Base-by-base conservation (phyloP, 2,329 filamentous ascomycete species). In the Exophiala sideris region DNA sequence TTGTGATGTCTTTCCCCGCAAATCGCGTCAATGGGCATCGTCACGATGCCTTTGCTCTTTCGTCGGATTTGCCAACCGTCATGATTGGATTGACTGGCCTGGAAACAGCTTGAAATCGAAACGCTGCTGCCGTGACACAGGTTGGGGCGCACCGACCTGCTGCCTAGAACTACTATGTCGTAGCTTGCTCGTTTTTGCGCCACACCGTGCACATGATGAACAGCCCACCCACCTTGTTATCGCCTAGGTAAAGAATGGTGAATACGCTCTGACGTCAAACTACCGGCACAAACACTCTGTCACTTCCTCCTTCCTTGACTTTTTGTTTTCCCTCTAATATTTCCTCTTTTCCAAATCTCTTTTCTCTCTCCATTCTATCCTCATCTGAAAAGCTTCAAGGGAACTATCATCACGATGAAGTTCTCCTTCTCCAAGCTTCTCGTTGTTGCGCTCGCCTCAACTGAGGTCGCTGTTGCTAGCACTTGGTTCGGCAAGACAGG, bases 401-500 rank as follows among this genome's bases (percentile, higher is more conserved):
- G 29, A 38, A 20, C 11, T 18, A 40, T 34, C 32, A n/a, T 20
- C 38, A 83, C 59, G 59, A 96, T 96, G 91, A 94, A 83, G 79
- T 82, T 94, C 73, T 74, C 79, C 60, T 73, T 89, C 68, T 78
- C 81, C 58, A 81, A 85, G 69, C 70, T 89, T 73, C 74, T 92
- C 63, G 77, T 89, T 66, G 78, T 89, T 68, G 83, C 84, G 66
- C 76, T 95, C 54, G 86, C 88, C 68, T 82, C 86, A 38, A 68
- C 70, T 38, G 83, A 89, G 67, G 80, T 79, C 59, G 84, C 83
- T 45, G 74, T 83, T 60, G 89, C 85, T 61, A 91, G 86, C 75
- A 87, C 76, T 72, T 96, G 91, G 91, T 91, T 95, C 69, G 70
- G 82, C 69, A 94, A 90, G 73, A 79, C 89, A 68, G 87, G 91